Evolutionary conservation across 208 protist genomes (phyloP), one percentile per base, ranked within the genome.

Genomic region (Leishmania lainsoni): DNA sequence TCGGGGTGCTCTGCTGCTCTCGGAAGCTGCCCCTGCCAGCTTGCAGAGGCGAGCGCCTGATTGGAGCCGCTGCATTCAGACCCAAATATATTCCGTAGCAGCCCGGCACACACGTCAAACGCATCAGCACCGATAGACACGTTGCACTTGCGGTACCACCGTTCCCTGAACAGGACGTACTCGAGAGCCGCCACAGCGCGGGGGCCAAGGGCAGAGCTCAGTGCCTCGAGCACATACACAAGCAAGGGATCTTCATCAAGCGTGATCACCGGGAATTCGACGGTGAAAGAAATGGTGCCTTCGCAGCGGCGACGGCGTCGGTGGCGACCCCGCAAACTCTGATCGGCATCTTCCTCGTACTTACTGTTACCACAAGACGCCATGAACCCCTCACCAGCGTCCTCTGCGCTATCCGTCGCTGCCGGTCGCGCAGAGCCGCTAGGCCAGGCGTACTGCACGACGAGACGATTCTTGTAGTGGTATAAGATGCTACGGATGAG

Each of bases 141-240:
- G 0, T 29, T 26, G 56, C 56, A 82, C 49, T 49, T 63, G 49
- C 69, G 66, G 51, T 66, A 74, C 86, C 86, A 94, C 22, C 86
- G 75, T 45, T 84, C 84, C 29, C 63, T 29, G 42, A 90, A 59
- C 26, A 93, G 76, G 54, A 86, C 83, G 80, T 89, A 96, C 78
- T 96, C 90, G 32, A 96, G 42, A 3, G 51, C 74, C 12, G 80
- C 81, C 22, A 87, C 83, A 39, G 71, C 76, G 10, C 89, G 79
- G n/a, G 69, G 75, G 10, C 91, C 88, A 3, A 94, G n/a, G 16
- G 89, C 86, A 3, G 89, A 86, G 74, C 91, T 81, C 58, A 94
- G 75, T 12, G 89, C 83, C 79, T 94, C 88, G 32, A 96, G 75
- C 42, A 91, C 79, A 72, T 85, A 84, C 26, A 85, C 76, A 22